Evolutionary conservation across 306 rosid genomes (phyloP).

Genomic region (Ormosia emarginata): DNA sequence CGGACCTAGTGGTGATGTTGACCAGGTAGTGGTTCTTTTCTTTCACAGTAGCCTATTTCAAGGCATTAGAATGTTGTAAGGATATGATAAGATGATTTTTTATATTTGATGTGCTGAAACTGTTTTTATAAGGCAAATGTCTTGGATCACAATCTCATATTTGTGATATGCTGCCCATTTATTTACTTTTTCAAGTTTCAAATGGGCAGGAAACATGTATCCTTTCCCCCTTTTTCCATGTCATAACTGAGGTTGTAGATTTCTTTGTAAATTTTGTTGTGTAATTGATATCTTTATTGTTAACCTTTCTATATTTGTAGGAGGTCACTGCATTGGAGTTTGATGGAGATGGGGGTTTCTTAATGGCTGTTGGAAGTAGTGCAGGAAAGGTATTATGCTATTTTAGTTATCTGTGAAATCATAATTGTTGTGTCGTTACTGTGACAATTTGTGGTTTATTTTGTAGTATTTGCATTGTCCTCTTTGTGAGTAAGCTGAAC

Average conservation of each 20-base stretch:
- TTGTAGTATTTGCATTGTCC: neutral
- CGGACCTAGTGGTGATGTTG: constrained; percentile 69
- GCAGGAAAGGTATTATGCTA: constrained; percentile 72
- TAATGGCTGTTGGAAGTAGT: constrained; percentile 95
- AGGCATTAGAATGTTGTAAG: neutral
- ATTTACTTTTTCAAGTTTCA: neutral
- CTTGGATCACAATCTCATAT: neutral
- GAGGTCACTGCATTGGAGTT: constrained; percentile 90
- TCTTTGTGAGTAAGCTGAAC: neutral
- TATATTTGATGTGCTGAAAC: neutral
- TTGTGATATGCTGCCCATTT: neutral
- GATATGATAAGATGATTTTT: neutral
- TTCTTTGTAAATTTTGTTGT: neutral
- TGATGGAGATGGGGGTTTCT: constrained; percentile 71
- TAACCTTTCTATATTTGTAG: constrained; percentile 42
- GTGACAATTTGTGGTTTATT: neutral
- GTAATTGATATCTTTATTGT: neutral
- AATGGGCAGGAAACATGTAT: constrained; percentile 5
- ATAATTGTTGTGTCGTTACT: neutral
- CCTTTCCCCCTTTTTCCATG: neutral
- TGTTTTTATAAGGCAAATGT: neutral
- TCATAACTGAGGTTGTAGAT: neutral
- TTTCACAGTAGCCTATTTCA: neutral
- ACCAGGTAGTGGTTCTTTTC: constrained; percentile 55
- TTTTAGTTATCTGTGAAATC: neutral